A percentile compares a stretch with the other conserved stretches of the same genome.
Conservation (phyloP, 495 filamentous ascomycete genomes). For the Aspergillus bridgeri region DNA sequence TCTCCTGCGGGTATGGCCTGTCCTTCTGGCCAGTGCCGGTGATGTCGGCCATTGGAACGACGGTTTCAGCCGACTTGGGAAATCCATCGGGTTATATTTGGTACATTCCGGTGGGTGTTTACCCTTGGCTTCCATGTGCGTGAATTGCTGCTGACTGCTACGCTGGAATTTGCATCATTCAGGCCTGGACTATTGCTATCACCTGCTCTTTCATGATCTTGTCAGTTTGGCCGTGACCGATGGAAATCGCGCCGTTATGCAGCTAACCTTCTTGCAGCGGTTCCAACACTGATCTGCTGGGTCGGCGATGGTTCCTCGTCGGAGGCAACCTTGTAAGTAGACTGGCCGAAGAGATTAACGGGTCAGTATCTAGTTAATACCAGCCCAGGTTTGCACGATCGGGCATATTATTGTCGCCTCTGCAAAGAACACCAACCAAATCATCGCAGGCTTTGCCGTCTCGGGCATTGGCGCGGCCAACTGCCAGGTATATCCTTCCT, state of each 20-base stretch:
- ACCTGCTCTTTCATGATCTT: slow-evolving; percentile 26
- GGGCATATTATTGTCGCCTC: slow-evolving; percentile 25
- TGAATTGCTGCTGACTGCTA: not conserved
- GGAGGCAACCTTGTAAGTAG: slow-evolving; percentile 21
- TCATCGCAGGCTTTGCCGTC: slow-evolving; percentile 22
- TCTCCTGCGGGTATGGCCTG: slow-evolving; percentile 27
- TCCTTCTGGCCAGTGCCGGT: slow-evolving; percentile 26
- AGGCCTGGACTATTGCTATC: slow-evolving; percentile 29
- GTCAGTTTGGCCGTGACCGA: slow-evolving; percentile 8
- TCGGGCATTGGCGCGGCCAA: slow-evolving; percentile 26
- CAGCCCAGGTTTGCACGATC: slow-evolving; percentile 17
- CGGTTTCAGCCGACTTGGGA: slow-evolving; percentile 22
- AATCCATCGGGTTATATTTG: slow-evolving; percentile 21
- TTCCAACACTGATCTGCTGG: slow-evolving; percentile 24
- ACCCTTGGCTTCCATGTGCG: not conserved
- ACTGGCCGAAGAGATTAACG: not conserved
- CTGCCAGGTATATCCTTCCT: slow-evolving; percentile 15
- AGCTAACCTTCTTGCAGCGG: slow-evolving; percentile 14
- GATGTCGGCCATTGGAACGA: slow-evolving; percentile 17
- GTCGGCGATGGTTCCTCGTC: slow-evolving; percentile 27
- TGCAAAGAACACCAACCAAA: slow-evolving; percentile 21
- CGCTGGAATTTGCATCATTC: not conserved
- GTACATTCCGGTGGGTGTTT: slow-evolving; percentile 20
- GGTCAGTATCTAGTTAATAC: not conserved
- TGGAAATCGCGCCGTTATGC: not conserved